A percentile compares a stretch with the other conserved stretches of the same genome.
Conservation (phyloP, 2,329 filamentous ascomycete species). For the Diaporthe destruens region DNA sequence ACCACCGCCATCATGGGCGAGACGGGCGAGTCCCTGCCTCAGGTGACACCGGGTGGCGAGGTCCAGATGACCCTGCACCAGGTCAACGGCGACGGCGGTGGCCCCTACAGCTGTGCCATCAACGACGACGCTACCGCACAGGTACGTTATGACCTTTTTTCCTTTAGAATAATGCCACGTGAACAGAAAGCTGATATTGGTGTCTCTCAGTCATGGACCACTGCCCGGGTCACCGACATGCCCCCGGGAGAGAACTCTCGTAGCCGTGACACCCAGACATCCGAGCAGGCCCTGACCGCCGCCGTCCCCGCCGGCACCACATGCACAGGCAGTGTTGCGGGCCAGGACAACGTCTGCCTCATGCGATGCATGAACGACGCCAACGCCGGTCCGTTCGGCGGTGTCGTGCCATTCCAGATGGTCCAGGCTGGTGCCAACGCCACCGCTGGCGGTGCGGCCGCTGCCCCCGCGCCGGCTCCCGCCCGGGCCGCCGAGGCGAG, state of each 20-base stretch:
- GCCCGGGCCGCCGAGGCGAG: conserved; percentile 17
- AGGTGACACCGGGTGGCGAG: conserved; percentile 68
- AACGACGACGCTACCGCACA: conserved; percentile 69
- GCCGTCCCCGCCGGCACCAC: conserved; percentile 64
- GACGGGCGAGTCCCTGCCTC: conserved; percentile 69
- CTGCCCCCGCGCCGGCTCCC: conserved; percentile 32
- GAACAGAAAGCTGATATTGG: neutral
- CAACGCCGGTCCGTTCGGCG: conserved; percentile 71
- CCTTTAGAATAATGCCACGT: too few species aligned
- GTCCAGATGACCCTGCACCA: conserved; percentile 75
- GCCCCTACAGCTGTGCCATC: conserved; percentile 75
- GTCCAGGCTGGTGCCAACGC: conserved; percentile 38
- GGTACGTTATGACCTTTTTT: neutral
- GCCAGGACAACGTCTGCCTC: conserved; percentile 71
- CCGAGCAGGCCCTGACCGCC: conserved; percentile 64
- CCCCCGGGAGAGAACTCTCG: conserved; percentile 64
- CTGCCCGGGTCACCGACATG: conserved; percentile 67
- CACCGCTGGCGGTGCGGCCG: conserved; percentile 25
- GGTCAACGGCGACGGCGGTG: conserved; percentile 75
- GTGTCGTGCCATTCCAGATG: conserved; percentile 53
- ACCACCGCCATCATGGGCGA: conserved; percentile 69
- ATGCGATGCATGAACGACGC: conserved; percentile 73
- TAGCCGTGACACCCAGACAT: conserved; percentile 49
- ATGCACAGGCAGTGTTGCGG: conserved; percentile 72
- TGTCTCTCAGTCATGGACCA: conserved; percentile 57